Conservation (phyloP, 306 rosid genomes). For the Cicer yamashitae region DNA sequence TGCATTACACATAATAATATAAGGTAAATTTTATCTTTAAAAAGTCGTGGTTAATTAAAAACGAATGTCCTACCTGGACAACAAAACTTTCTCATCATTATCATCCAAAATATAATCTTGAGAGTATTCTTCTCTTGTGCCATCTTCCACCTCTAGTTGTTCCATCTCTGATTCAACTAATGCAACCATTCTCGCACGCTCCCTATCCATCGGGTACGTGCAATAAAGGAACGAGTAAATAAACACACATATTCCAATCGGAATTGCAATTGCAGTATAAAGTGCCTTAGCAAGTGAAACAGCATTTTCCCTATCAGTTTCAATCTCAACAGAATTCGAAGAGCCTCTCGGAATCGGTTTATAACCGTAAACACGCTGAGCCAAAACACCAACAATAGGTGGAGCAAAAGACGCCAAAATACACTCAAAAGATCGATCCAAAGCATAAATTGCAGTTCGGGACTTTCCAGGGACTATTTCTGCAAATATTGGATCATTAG, state of each 20-base stretch:
- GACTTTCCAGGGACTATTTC: constrained; percentile 89
- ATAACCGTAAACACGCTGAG: constrained; percentile 71
- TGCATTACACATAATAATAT: background rate
- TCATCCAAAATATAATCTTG: constrained; percentile 45
- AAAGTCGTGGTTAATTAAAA: background rate
- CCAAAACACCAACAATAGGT: constrained; percentile 73
- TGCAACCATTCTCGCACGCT: constrained; percentile 68
- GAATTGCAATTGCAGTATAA: constrained; percentile 70
- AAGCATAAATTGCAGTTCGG: constrained; percentile 74
- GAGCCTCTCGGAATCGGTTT: constrained; percentile 69
- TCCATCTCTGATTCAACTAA: constrained; percentile 64
- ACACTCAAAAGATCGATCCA: constrained; percentile 79
- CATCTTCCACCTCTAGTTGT: constrained; percentile 42
- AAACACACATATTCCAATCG: constrained; percentile 64
- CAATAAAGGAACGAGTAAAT: constrained; percentile 75
- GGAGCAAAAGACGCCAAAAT: constrained; percentile 83
- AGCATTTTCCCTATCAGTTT: constrained; percentile 82
- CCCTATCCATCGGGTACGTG: constrained; percentile 82
- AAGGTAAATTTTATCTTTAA: background rate
- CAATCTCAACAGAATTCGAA: constrained; percentile 53
- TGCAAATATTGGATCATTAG: constrained; percentile 96
- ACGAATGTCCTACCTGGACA: constrained; percentile 40
- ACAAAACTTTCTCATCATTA: constrained; percentile 52
- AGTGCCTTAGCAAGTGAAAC: constrained; percentile 80
- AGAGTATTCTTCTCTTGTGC: constrained; percentile 24